Evolutionary conservation across 2,329 filamentous ascomycete species (phyloP), one percentile per base, ranked within the genome.

Genomic region (Simplicillium aogashimaense): DNA sequence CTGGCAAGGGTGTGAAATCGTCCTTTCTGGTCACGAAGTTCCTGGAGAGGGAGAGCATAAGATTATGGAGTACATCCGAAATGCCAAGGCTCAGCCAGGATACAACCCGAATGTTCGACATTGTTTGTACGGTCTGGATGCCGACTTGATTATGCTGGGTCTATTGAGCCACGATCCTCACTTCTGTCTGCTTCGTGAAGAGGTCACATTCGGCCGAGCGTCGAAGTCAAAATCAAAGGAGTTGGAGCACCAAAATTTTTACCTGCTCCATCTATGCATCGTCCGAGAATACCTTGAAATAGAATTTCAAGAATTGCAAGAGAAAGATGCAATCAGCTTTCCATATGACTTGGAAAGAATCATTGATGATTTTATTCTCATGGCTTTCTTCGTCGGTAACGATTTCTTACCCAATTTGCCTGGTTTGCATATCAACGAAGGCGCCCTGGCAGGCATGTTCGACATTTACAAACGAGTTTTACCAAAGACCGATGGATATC

Each of bases 1-100:
- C 54, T 98, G 92, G 92, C 92, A 98, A 65, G 86, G 86, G 44
- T 92, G 94, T 49, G 89, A 97, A 57, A 82, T 98, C 52, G 88
- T 98, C 39, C 74, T 98, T 43, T 98, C 92, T 6, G 92, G 94
- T 40, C 94, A 98, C 57, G 94, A 98, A 63, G 90, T 97, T 18
- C 92, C 92, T 7, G 92, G 92, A 53, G 94, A 98, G 65, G 92
- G 92, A 53, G 92, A 98, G 64, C 92, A 98, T 70, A 98, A 98
- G 69, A 95, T 98, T 64, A 98, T 98, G 92, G 94, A 98, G 64
- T 98, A 98, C 63, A 98, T 98, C 61, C 85, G 92, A 51, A 86
- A 94, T 63, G 86, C 92, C 46, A 97, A 97, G 70, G 88, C 90
- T 37, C 92, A 98, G 62, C 86, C 86, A 2, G 78, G 82, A 47